A percentile compares a stretch with the other conserved stretches of the same genome.
These are phyloP conservation scores for Brassica incana DNA, from an alignment of 345 rosid species.

Conservation along the genomic window DNA sequence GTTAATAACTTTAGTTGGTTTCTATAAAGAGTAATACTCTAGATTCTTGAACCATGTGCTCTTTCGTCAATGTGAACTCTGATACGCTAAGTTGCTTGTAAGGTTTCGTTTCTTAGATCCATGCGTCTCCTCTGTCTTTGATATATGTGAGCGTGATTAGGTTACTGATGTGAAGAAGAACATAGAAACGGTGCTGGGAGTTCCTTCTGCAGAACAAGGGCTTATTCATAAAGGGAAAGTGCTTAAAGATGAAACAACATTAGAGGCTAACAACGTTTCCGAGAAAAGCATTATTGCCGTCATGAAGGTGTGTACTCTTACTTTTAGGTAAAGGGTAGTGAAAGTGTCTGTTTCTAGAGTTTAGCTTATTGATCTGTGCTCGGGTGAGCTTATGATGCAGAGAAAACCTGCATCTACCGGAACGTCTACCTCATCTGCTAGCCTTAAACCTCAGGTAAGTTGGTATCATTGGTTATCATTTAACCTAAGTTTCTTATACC, in stretches of 20 bases:
- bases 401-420: slow-evolving; percentile 57
- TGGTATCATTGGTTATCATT: not conserved
- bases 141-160: slow-evolving; percentile 32
- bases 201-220: slow-evolving; percentile 61
- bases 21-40: too few species aligned
- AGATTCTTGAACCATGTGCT: not conserved
- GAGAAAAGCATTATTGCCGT: slow-evolving; percentile 64
- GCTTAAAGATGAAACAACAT: slow-evolving; percentile 64
- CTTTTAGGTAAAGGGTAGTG: not conserved
- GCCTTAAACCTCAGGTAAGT: slow-evolving; percentile 49
- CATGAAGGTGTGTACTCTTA: not conserved
- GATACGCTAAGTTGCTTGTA: not conserved
- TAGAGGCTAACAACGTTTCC: slow-evolving; percentile 59
- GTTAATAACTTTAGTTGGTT: not conserved
- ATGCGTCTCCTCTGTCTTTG: not conserved
- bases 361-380: slow-evolving; percentile 11
- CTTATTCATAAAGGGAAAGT: slow-evolving; percentile 73
- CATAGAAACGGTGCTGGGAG: slow-evolving; percentile 60
- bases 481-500: too few species aligned
- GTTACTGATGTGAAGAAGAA: slow-evolving; percentile 64
- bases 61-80: not conserved
- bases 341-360: slow-evolving; percentile 4
- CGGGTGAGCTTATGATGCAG: slow-evolving; percentile 29
- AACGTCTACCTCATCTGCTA: slow-evolving; percentile 37
- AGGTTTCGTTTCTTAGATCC: not conserved